Evolutionary conservation across 106 monocot species (phyloP).

Genomic region (Chionographis japonica): DNA sequence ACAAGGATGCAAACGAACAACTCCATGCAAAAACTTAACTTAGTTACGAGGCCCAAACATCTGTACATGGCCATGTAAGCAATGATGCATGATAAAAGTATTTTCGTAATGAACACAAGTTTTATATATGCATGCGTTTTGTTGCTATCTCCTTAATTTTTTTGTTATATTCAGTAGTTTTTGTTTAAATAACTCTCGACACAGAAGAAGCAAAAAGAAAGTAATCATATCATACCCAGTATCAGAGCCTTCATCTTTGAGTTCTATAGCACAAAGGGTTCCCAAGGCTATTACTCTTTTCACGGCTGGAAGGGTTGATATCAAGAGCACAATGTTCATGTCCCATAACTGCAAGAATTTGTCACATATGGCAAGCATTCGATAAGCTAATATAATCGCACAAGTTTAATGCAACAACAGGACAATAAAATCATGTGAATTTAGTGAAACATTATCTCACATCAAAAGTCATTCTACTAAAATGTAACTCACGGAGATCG

Average conservation of each 20-base stretch:
- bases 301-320: conserved; percentile 62
- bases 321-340: conserved; percentile 37
- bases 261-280: conserved; percentile 81
- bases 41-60: too few relatives aligned
- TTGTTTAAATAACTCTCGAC: neutral
- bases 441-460: too few relatives aligned
- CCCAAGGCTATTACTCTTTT: conserved; percentile 71
- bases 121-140: neutral
- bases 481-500: too few relatives aligned
- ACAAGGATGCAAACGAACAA: too few relatives aligned
- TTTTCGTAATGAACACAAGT: neutral
- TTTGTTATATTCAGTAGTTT: too few relatives aligned
- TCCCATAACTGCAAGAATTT: conserved; percentile 77
- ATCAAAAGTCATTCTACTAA: too few relatives aligned
- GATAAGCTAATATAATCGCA: neutral
- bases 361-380: conserved; percentile 2
- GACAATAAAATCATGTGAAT: too few relatives aligned
- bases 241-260: conserved; percentile 63
- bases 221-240: conserved; percentile 47
- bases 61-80: too few relatives aligned
- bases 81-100: too few relatives aligned
- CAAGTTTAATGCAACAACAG: neutral
- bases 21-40: too few relatives aligned
- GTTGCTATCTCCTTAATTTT: neutral
- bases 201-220: neutral